Base-by-base conservation (phyloP, 768 basidiomycete genomes). In the Lactarius trivialis region DNA sequence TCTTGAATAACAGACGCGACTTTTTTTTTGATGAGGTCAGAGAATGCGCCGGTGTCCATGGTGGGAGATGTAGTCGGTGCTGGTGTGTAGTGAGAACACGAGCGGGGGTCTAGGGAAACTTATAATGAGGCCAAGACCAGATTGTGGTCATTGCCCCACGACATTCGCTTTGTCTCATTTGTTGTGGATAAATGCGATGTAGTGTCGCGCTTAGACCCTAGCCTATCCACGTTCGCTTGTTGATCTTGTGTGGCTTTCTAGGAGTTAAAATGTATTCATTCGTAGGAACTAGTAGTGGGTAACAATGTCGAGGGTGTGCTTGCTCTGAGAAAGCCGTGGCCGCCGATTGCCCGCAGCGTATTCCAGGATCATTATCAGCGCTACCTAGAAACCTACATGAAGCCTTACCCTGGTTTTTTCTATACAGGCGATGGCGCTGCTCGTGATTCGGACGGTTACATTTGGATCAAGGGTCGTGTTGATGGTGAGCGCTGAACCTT, bases 391-490 rank as follows among this genome's bases (percentile, higher is more conserved):
- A 88, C 87, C 26, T 89, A 89, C 75, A 86, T 89, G 84, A 82
- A 77, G 77, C 89, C 90, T 28, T 95, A 95, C 76, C 90, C 91
- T 7, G 95, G 95, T 7, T 77, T 81, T 72, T 98, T 92, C 81
- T 97, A 89, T 76, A 98, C 96, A n/a, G 97, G 97, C 26, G 96
- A 99, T 69, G 97, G 96, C 49, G 96, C 95, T 32, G 88, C 89
- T 15, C 84, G 96, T 24, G 97, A 98, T 71, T 85, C 88, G 67
- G 86, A 98, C 68, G 97, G 96, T 2, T 98, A 99, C 77, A 90
- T 96, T 72, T 98, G 97, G 96, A 98, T 99, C 75, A 93, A 93
- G 75, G 97, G 96, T 56, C 85, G 97, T 67, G 84, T 98, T 55
- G 97, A 99, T 74, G 94, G 89, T 83, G 80, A 67, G 75, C 81